These are phyloP conservation scores for Rhynchosporium secalis DNA, from an alignment of 2,329 filamentous ascomycete species.

Conservation along the genomic window DNA sequence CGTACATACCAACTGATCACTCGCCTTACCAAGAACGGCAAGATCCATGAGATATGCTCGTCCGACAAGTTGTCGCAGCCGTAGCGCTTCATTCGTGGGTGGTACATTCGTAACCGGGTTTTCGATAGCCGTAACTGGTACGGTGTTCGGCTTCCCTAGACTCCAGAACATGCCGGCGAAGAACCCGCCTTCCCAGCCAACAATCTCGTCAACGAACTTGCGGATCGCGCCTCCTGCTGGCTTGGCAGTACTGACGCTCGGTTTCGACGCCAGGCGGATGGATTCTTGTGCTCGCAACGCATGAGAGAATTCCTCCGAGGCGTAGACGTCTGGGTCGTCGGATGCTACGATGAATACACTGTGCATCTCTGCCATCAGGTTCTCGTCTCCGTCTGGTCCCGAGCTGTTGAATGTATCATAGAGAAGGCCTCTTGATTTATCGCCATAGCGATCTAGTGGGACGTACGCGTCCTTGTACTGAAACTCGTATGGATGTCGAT, in stretches of 20 bases:
- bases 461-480: constrained; percentile 79
- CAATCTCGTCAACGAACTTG: constrained; percentile 71
- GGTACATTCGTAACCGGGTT: constrained; percentile 39
- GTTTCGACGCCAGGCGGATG: constrained; percentile 72
- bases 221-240: constrained; percentile 49
- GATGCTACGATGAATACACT: constrained; percentile 67
- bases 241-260: constrained; percentile 44
- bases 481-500: constrained; percentile 73
- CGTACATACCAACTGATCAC: constrained; percentile 73
- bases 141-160: constrained; percentile 52
- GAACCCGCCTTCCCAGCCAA: constrained; percentile 89
- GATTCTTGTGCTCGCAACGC: constrained; percentile 68
- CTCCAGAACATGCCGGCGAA: constrained; percentile 81
- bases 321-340: constrained; percentile 77
- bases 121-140: constrained; percentile 39
- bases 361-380: constrained; percentile 42
- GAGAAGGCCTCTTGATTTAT: constrained; percentile 58
- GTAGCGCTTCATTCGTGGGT: constrained; percentile 52
- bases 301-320: constrained; percentile 59
- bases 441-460: constrained; percentile 67
- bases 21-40: constrained; percentile 66
- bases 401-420: constrained; percentile 48
- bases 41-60: constrained; percentile 82
- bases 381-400: constrained; percentile 40
- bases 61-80: constrained; percentile 71